These are phyloP conservation scores for Noccaea bulbosa DNA, from an alignment of 345 rosid genomes.

Conservation along the genomic window DNA sequence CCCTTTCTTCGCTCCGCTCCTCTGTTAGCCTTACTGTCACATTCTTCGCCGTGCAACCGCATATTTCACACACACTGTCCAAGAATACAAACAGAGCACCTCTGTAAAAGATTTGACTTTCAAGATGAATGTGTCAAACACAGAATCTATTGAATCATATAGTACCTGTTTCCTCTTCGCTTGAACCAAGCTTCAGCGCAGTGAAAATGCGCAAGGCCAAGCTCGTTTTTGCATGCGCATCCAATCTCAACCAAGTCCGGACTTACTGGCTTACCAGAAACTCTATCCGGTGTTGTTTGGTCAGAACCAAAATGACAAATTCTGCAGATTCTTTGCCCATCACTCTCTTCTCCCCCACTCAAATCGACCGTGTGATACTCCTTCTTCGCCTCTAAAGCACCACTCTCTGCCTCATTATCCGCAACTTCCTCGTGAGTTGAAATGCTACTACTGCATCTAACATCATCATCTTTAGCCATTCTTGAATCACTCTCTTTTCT, in stretches of 20 bases:
- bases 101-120: background rate
- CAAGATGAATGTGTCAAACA: conserved; percentile 5
- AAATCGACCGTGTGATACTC: conserved; percentile 55
- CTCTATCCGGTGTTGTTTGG: conserved; percentile 40
- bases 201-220: conserved; percentile 73
- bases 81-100: conserved; percentile 18
- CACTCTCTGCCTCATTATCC: conserved; percentile 47
- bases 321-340: conserved; percentile 72
- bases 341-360: conserved; percentile 44
- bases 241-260: conserved; percentile 73
- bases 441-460: conserved; percentile 31
- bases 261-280: conserved; percentile 29
- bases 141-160: background rate
- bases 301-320: conserved; percentile 85
- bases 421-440: conserved; percentile 30
- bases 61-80: conserved; percentile 45
- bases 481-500: conserved; percentile 28
- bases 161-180: conserved; percentile 87
- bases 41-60: conserved; percentile 37
- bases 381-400: conserved; percentile 45
- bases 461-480: conserved; percentile 38
- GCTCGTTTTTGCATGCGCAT: conserved; percentile 92
- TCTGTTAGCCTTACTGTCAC: conserved; percentile 27
- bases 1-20: conserved; percentile 22
- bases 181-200: conserved; percentile 97